Evolutionary conservation across 176 grass and related monocot species (phyloP).

Genomic region (Urochloa ruziziensis): DNA sequence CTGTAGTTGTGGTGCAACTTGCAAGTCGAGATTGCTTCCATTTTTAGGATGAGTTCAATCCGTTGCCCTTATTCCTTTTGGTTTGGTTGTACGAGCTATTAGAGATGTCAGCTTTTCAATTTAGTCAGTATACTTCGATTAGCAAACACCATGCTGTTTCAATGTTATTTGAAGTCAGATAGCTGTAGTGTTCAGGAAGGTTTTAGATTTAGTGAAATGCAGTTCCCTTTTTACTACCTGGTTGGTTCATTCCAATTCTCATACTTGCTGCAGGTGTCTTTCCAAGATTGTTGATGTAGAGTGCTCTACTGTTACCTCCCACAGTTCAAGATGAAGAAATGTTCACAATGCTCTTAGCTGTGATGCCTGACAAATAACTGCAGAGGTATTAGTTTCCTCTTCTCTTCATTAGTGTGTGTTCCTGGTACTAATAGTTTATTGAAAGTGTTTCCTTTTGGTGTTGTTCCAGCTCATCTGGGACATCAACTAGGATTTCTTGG

Average conservation of each 20-base stretch:
- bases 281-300: conserved; percentile 18
- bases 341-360: not conserved
- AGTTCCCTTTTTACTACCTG: not conserved
- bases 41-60: not conserved
- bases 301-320: not conserved
- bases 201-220: not conserved
- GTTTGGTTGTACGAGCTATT: not conserved
- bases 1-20: not conserved
- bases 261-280: conserved; percentile 10
- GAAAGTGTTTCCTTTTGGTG: not conserved
- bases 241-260: not conserved
- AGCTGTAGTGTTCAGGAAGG: not conserved
- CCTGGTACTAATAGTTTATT: not conserved
- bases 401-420: not conserved
- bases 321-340: conserved; percentile 19
- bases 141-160: too few species aligned
- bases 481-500: too few species aligned
- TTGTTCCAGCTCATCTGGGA: conserved; percentile 20
- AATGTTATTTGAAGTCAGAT: not conserved
- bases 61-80: not conserved
- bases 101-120: not conserved
- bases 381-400: conserved; percentile 20
- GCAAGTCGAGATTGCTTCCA: not conserved
- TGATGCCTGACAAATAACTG: conserved; percentile 14
- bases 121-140: not conserved